Base-by-base conservation (phyloP, 805 yeast species). In the Yarrowia sp. region DNA sequence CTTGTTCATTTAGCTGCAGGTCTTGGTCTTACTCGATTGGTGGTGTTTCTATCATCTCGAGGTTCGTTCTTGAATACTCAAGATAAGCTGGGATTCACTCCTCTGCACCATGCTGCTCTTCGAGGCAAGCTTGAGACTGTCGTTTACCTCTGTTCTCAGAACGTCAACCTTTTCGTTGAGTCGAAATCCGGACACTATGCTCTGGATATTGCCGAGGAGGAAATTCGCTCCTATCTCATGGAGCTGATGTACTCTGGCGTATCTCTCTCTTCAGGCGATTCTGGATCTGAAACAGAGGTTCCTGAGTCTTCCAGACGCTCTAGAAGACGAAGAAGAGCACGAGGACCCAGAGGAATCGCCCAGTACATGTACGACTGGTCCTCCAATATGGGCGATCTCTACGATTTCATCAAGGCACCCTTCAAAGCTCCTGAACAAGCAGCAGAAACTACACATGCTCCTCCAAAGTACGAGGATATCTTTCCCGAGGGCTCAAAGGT, bases 51-150 rank as follows among this genome's bases (percentile, higher is more conserved):
- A 71, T 77, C 92, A 4, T 85, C 81, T 58, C 84, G 77, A 44
- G 87, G 86, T 42, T 87, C 91, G 66, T 65, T 70, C 31, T 64
- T 74, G 14, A 92, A 90, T 74, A 79, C 81, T 53, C 84, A 83
- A 70, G 99, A 95, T 74, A 80, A 82, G 47, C 89, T 87, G 72
- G 97, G 96, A 1, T 84, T 84, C 67, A 87, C 97, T 0, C 96
- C 99, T 4, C 78, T 95, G 65, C 97, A 92, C 74, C 86, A 89
- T 72, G 97, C 98, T 0, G 84, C 91, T 36, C 74, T 92, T 69
- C 80, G 81, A 69, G 97, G 97, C 36, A 83, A 88, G 71, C 78
- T 89, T 61, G 86, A 83, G 53, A 79, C 88, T 43, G 88, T 90
- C 67, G 80, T 82, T 48, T 71, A 87, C 47, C 79, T 90, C 68